Percentiles rank a stretch among this genome's conserved stretches.
These are phyloP conservation scores for Aegle marmelos DNA, from an alignment of 345 rosid species.

Conservation along the genomic window DNA sequence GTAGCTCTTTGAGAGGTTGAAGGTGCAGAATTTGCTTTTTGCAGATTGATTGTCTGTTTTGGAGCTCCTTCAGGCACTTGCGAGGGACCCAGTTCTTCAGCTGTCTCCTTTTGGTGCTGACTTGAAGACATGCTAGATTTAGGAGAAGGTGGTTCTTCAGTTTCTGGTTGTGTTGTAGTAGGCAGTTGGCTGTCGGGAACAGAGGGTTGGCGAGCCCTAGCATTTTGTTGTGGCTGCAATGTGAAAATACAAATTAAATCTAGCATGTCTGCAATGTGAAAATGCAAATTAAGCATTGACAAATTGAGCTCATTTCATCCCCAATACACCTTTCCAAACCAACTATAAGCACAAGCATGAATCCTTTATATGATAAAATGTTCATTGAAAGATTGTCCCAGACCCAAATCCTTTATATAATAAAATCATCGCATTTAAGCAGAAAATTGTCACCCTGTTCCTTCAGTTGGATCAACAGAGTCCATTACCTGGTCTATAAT, in stretches of 20 bases:
- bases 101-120: conserved; percentile 47
- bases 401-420: too few species aligned
- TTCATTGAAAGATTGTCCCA: not conserved
- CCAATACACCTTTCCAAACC: not conserved
- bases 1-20: not conserved
- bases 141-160: conserved; percentile 62
- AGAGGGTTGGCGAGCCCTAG: conserved; percentile 31
- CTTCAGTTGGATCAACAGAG: not conserved
- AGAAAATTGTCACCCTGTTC: not conserved
- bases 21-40: not conserved
- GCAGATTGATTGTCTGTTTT: not conserved
- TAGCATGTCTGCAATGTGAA: conserved; percentile 29
- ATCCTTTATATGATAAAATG: not conserved
- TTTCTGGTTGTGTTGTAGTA: conserved; percentile 27
- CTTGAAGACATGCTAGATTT: conserved; percentile 71
- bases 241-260: not conserved
- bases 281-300: not conserved
- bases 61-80: conserved; percentile 35
- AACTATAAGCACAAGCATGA: not conserved
- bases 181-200: conserved; percentile 41
- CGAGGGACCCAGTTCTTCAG: conserved; percentile 39
- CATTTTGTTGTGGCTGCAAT: conserved; percentile 38
- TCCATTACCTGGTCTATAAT: not conserved
- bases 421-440: not conserved
- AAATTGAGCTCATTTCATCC: not conserved